Conservation (phyloP, 2,329 filamentous ascomycete genomes). For the Colletotrichum viniferum region DNA sequence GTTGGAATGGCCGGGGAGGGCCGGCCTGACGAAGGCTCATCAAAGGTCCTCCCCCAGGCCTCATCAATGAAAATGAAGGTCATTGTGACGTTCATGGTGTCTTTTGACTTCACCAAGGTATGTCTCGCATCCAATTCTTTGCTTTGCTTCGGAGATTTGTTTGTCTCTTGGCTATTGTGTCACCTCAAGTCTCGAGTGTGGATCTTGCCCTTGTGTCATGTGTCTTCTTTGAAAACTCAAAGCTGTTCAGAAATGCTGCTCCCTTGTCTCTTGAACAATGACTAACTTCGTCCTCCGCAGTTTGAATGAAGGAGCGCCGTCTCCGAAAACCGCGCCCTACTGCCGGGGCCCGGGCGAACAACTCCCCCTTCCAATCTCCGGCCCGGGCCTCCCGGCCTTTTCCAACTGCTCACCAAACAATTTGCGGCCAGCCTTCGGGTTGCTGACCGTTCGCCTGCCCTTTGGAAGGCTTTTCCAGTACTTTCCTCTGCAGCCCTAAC, state of each 20-base stretch:
- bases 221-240: neutral
- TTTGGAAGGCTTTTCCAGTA: neutral
- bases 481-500: neutral
- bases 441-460: neutral
- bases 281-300: neutral
- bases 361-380: neutral
- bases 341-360: neutral
- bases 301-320: neutral
- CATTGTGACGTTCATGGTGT: neutral
- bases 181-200: neutral
- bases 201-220: neutral
- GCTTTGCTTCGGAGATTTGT: neutral
- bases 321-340: neutral
- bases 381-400: neutral
- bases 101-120: neutral
- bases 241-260: rapidly evolving
- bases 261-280: neutral
- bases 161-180: neutral
- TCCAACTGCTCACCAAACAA: neutral
- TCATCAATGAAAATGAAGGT: neutral
- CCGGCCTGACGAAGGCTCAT: neutral
- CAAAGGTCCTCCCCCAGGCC: neutral
- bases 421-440: neutral
- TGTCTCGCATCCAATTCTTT: neutral
- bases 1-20: neutral